Base-by-base conservation (phyloP, 441 rosid species). In the Adansonia gregorii region DNA sequence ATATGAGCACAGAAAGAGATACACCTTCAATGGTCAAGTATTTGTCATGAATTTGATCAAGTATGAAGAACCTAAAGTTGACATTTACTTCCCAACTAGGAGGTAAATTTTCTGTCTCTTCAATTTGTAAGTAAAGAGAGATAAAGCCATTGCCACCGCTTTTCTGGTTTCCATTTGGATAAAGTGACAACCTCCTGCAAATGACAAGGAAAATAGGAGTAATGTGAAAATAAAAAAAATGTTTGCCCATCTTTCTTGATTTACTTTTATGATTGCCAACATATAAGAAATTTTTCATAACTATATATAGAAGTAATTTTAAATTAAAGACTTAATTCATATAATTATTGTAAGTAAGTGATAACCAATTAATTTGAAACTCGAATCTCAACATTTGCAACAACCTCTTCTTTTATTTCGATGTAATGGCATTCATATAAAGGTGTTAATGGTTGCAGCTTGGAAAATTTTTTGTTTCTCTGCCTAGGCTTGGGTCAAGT, bases 111-210 rank as follows among this genome's bases (percentile, higher is more conserved):
- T 22, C 14, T 24, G 85, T 80, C 17, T 80, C 86, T 63, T 77
- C 84, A 0, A 87, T 88, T 22, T 72, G 72, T 61, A 66, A 76
- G 73, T 87, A 83, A 5, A 84, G 78, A 39, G 89, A 85, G 8
- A 85, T 79, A 64, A 78, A 55, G 31, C 65, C 80, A n/a, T 15
- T 14, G 51, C 83, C 90, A 24, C 78, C 52, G 7, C 75, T 82
- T 19, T 61, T 80, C 22, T 14, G 20, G 45, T 82, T 78, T 24
- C 92, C 90, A 45, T n/a, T 67, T 46, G 85, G 85, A 65, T 79
- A 83, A 20, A 87, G 43, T 45, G 75, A 48, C 75, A 88, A 64
- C 31, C 86, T 86, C 92, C 88, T 87, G 11, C 8, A 31, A 6
- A 27, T n/a, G 22, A 0, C 12, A 41, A 4, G 3, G 14, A 27